These are phyloP conservation scores for Fistulifera pelliculosa DNA, from an alignment of 108 stramenopile genomes.

Conservation along the genomic window DNA sequence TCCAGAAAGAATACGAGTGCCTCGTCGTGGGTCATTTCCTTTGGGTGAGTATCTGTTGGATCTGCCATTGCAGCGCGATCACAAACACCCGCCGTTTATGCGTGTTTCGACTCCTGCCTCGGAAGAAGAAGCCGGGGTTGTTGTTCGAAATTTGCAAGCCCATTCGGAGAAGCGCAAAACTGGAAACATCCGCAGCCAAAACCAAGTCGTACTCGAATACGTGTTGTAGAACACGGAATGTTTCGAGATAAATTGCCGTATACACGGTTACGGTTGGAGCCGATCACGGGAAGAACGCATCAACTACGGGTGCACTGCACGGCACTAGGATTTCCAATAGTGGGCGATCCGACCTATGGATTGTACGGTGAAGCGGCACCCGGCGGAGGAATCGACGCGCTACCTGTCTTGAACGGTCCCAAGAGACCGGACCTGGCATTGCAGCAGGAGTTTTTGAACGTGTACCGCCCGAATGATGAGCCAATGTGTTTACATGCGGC, in stretches of 20 bases:
- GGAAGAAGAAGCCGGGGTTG: constrained; percentile 42
- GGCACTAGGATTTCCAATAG: constrained; percentile 76
- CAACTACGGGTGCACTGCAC: constrained; percentile 85
- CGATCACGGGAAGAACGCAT: constrained; percentile 74
- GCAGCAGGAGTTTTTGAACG: constrained; percentile 21
- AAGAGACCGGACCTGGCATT: constrained; percentile 15
- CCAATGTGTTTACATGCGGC: constrained; percentile 74
- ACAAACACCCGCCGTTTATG: constrained; percentile 75
- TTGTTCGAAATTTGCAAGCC: constrained; percentile 43
- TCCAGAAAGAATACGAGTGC: constrained; percentile 57
- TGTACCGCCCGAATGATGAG: constrained; percentile 15
- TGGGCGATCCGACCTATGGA: constrained; percentile 77
- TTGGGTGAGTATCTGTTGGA: constrained; percentile 31
- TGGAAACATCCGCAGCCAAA: constrained; percentile 65
- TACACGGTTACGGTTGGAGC: constrained; percentile 48
- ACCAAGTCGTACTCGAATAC: constrained; percentile 56
- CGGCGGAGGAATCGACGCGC: constrained; percentile 23
- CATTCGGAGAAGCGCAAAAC: constrained; percentile 18
- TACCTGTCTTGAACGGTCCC: not conserved
- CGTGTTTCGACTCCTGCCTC: constrained; percentile 55
- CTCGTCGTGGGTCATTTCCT: constrained; percentile 59
- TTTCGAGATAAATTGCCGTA: constrained; percentile 27
- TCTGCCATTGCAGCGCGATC: constrained; percentile 72
- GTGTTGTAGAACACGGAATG: constrained; percentile 38
- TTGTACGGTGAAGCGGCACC: constrained; percentile 58